Base-by-base conservation (phyloP, 495 filamentous ascomycete genomes). In the Hypoxylon lienhwacheense region DNA sequence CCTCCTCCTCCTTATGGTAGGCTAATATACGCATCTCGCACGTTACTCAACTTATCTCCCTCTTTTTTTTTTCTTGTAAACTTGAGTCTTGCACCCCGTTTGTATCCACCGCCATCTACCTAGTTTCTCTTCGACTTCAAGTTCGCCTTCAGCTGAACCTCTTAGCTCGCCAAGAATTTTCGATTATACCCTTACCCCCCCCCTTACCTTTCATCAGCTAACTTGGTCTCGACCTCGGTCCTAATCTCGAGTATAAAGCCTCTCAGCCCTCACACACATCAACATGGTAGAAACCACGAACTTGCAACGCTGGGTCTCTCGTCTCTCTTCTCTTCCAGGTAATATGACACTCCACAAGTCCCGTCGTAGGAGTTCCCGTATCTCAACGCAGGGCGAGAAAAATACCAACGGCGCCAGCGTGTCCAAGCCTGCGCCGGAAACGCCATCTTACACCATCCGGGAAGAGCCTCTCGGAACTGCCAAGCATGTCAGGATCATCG, bases 401-500 rank as follows among this genome's bases (percentile, higher is more conserved):
- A 40, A 41, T 35, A 39, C 35, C 21, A 45, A 37, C 14, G 37
- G 35, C 19, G 42, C 61, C 53, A 55, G 65, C 15, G 31, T 35
- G 10, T 21, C 28, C 7, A 35, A 32, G 20, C n/a, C 21, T 8
- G 7, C 16, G 60, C 58, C 19, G 25, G 61, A 50, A 7, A n/a
- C n/a, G n/a, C 26, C 43, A 22, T 43, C 63, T 11, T 77, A 76
- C 55, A 57, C 64, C 2, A 54, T 75, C n/a, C 64, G 41, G 25
- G 73, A 78, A 36, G 47, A 72, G 26, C 74, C 75, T 8, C 68
- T 77, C 26, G 74, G 75, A 8, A 63, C 74, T 21, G 32, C 67
- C 6, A 70, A 70, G 28, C 71, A 68, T 55, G 62, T 78, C 60
- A 72, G 74, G 36, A 75, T 78, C 53, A 66, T 78, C 39, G 71